Percentiles rank a stretch among this genome's conserved stretches.
Conservation (phyloP, 2,329 filamentous ascomycete genomes). For the Lasiodiplodia theobromae region DNA sequence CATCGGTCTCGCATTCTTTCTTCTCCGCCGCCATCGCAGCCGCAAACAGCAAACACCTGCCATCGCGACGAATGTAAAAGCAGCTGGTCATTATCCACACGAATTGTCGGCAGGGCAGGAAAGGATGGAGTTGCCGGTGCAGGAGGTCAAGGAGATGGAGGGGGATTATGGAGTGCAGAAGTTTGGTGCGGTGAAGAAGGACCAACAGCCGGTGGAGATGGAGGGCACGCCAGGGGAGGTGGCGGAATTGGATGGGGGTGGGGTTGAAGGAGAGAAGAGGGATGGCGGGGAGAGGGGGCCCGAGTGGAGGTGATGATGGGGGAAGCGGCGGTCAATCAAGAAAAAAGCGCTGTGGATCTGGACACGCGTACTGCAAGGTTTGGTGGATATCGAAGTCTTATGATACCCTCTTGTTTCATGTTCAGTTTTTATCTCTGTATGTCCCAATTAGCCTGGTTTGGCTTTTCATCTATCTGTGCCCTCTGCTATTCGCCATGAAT, state of each 20-base stretch:
- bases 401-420: too few relatives aligned
- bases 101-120: background rate
- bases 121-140: background rate
- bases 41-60: background rate
- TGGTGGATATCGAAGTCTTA: too few relatives aligned
- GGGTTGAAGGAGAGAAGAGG: background rate
- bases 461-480: background rate
- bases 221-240: background rate
- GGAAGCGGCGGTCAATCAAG: too few relatives aligned
- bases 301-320: background rate
- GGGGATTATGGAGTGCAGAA: background rate
- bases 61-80: background rate
- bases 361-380: too few relatives aligned
- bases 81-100: background rate
- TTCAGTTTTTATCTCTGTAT: background rate
- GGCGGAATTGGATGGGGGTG: background rate
- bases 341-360: too few relatives aligned
- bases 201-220: background rate
- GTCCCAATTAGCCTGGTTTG: too few relatives aligned
- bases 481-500: background rate
- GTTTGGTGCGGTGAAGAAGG: background rate
- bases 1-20: background rate
- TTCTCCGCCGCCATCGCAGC: background rate
- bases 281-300: background rate
- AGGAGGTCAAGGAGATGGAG: background rate